A percentile compares a stretch with the other conserved stretches of the same genome.
Conservation (phyloP, 169 alveolate species). For the Babesia microti region DNA sequence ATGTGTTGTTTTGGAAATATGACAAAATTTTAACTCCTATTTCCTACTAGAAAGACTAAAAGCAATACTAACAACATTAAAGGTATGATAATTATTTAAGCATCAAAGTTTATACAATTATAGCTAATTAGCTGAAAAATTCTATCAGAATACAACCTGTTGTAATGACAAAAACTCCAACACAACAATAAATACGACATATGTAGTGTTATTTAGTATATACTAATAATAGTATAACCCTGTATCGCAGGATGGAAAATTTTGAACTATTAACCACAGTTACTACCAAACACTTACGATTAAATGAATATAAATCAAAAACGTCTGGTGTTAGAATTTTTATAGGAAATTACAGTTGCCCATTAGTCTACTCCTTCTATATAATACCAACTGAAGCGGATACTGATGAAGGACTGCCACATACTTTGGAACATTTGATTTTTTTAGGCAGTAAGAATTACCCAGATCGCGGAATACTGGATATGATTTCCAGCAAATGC, state of each 20-base stretch:
- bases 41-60: too few relatives aligned
- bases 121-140: too few relatives aligned
- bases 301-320: slow-evolving; percentile 21
- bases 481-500: slow-evolving; percentile 57
- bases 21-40: too few relatives aligned
- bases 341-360: slow-evolving; percentile 32
- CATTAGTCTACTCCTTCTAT: slow-evolving; percentile 47
- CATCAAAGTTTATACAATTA: too few relatives aligned
- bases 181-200: too few relatives aligned
- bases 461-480: slow-evolving; percentile 70
- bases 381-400: slow-evolving; percentile 64
- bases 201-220: too few relatives aligned
- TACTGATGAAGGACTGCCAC: slow-evolving; percentile 75
- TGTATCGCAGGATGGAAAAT: slow-evolving; percentile 3
- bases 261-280: slow-evolving; percentile 12
- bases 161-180: too few relatives aligned
- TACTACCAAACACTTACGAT: slow-evolving; percentile 17
- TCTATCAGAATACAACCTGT: too few relatives aligned
- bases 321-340: slow-evolving; percentile 26
- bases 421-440: slow-evolving; percentile 72
- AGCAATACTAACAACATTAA: too few relatives aligned
- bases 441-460: slow-evolving; percentile 68
- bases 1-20: too few relatives aligned
- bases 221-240: too few relatives aligned
- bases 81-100: too few relatives aligned